phyloP scores from a whole-genome alignment of 768 basidiomycete species.

The Candolleomyces aberdarensis region DNA sequence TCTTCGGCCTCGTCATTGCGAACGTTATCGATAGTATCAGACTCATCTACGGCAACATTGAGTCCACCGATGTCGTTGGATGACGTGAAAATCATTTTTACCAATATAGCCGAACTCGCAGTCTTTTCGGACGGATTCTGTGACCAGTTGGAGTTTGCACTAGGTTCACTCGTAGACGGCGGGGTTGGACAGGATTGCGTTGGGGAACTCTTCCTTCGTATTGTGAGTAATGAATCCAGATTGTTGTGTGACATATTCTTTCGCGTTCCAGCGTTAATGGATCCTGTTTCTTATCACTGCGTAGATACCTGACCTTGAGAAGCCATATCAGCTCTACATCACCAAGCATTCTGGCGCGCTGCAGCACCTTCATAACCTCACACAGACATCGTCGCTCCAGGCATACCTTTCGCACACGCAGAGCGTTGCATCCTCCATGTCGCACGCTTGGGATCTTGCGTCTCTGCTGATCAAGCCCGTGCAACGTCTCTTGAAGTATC shows the following conservation, averaged over 20 bases:
- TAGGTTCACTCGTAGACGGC: slow-evolving; percentile 60
- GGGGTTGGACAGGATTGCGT: slow-evolving; percentile 69
- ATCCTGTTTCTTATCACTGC: not conserved
- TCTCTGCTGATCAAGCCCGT: slow-evolving; percentile 97
- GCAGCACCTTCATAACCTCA: slow-evolving; percentile 53
- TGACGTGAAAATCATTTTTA: slow-evolving; percentile 70
- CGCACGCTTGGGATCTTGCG: slow-evolving; percentile 90
- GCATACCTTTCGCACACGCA: slow-evolving; percentile 68
- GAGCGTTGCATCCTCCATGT: slow-evolving; percentile 62
- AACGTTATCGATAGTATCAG: slow-evolving; percentile 50
- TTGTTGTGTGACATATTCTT: slow-evolving; percentile 8
- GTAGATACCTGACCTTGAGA: slow-evolving; percentile 68
- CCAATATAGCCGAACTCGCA: slow-evolving; percentile 75
- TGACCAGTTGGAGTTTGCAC: slow-evolving; percentile 59
- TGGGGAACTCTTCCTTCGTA: slow-evolving; percentile 65
- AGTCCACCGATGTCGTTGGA: slow-evolving; percentile 67
- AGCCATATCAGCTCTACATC: slow-evolving; percentile 77
- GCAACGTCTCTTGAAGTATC: slow-evolving; percentile 93
- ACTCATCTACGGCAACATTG: slow-evolving; percentile 35
- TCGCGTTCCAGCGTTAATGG: not conserved
- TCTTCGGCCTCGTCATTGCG: slow-evolving; percentile 49
- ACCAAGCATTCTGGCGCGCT: slow-evolving; percentile 75
- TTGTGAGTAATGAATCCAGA: slow-evolving; percentile 43
- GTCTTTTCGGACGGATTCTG: slow-evolving; percentile 65
- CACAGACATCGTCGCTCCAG: slow-evolving; percentile 54